Evolutionary conservation across 148 eudicot species (phyloP), one percentile per base, ranked within the genome.

Genomic region (Heliamphora exappendiculata): DNA sequence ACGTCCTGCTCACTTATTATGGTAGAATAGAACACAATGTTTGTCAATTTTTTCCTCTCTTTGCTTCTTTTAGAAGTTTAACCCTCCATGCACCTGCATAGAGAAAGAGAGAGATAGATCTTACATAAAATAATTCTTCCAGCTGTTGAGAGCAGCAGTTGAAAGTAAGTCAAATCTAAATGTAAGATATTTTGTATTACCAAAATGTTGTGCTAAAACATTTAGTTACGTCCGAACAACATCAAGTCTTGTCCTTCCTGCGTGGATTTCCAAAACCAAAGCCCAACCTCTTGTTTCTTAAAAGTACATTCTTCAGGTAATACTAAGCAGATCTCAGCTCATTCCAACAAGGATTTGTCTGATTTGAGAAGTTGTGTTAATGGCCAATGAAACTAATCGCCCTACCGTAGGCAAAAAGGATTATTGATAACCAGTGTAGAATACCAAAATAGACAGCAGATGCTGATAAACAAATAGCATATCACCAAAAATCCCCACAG

Each of bases 401-500:
- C 7, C 31, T 12, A 58, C 58, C 34, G 2, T 1, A 13, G 58
- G 16, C 50, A 70, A 7, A 33, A 20, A n/a, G 45, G 63, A 53
- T 28, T 34, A 37, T 57, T 8, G 24, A 24, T 7, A 37, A 39
- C 31, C 2, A 37, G 39, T 17, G 20, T 7, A 12, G 5, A 72
- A 55, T 11, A 37, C 22, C 53, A 58, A 24, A 68, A 44, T 34
- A 44, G 34, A 57, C 8, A 57, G 44, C 37, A 41, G 0, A 69
- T 5, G 55, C 57, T 36, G 45, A 4, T 3, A 41, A 68, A 60
- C 20, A 3, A 55, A 19, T 39, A 76, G 28, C 31, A 22, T 47
- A 78, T 80, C 78, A 90, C 97, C 97, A 89, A 75, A 89, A 92
- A 45, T 89, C 93, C 58, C 93, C 82, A 70, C 97, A 90, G 3